A percentile compares a stretch with the other conserved stretches of the same genome.
Evolutionary conservation across 345 rosid genomes (phyloP).

Genomic region (Pistacia vera): DNA sequence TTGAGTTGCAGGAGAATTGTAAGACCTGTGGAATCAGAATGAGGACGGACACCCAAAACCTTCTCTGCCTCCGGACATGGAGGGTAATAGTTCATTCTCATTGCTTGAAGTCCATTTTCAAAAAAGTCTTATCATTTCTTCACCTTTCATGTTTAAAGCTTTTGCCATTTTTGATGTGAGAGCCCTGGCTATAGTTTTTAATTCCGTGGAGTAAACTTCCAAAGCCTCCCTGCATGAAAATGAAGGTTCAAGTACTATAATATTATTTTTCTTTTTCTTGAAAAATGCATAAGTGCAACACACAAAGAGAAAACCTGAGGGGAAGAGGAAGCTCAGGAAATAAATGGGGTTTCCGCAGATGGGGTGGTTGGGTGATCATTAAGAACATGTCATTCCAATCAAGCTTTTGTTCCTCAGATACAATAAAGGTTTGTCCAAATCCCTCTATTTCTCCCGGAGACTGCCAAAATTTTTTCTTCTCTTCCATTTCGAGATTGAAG

Average conservation of each 20-base stretch:
- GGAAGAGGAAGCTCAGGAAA: slow-evolving; percentile 30
- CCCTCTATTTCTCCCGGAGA: slow-evolving; percentile 34
- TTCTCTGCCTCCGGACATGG: slow-evolving; percentile 32
- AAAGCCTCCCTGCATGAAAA: slow-evolving; percentile 21
- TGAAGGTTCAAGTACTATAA: not conserved
- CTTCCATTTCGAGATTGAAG: slow-evolving; percentile 36
- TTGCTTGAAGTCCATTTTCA: slow-evolving; percentile 23
- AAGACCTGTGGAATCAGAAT: slow-evolving; percentile 30
- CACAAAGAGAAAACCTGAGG: slow-evolving; percentile 18
- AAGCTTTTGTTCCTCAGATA: slow-evolving; percentile 32
- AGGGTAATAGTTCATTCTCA: slow-evolving; percentile 41
- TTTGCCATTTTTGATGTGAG: slow-evolving; percentile 14
- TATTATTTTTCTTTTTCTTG: not conserved
- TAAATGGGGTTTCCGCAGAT: slow-evolving; percentile 27
- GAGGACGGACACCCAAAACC: slow-evolving; percentile 37
- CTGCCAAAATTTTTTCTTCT: slow-evolving; percentile 31
- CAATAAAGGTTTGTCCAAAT: slow-evolving; percentile 29
- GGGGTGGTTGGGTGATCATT: slow-evolving; percentile 26
- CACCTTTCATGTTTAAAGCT: slow-evolving; percentile 13
- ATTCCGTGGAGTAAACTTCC: slow-evolving; percentile 21
- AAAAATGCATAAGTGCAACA: not conserved
- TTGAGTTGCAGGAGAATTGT: slow-evolving; percentile 38
- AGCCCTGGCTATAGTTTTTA: slow-evolving; percentile 14
- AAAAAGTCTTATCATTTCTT: slow-evolving; percentile 26
- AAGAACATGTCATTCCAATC: slow-evolving; percentile 34